Evolutionary conservation across 2,329 filamentous ascomycete genomes (phyloP), one percentile per base, ranked within the genome.

Genomic region (Elsinoe ampelina): DNA sequence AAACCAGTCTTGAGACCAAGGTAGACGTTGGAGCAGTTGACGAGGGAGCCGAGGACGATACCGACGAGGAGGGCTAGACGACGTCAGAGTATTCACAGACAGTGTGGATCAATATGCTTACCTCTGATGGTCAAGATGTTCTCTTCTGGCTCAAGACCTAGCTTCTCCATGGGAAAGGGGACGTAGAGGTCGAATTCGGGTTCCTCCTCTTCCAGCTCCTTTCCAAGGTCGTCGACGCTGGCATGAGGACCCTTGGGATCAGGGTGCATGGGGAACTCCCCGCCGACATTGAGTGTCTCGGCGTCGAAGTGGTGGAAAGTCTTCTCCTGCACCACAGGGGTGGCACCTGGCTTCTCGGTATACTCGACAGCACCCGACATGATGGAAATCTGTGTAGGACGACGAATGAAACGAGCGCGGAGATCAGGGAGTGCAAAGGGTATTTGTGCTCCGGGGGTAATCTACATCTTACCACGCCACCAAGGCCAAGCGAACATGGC

Each of bases 1-100:
- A 51, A 54, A 19, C 72, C 72, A 5, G 72, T 72, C 67, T 74
- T 74, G 26, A 72, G 69, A 73, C 80, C 80, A 22, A 84, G 74
- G 62, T 84, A 84, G 41, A 84, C 72, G 32, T 84, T 84, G 58
- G 80, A 82, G 8, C 80, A 79, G 62, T 82, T 82, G 61, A 83
- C 80, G 7, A 84, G 72, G 13, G 77, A 79, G 47, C 81, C 81
- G 30, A 81, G 75, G 41, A 79, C 63, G 56, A 78, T 74, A 45
- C 81, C 81, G 34, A 80, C 70, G 38, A 81, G 57, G 20, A 84
- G 68, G 13, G 81, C 80, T 52, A 12, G 17, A 8, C n/a, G 17
- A n/a, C 8, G 45, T 50, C 15, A 50, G 22, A n/a, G 43, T 35
- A 5, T 13, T 50, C n/a, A 10, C 12, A 15, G 5, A 4, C 26